Conservation (phyloP, 768 basidiomycete species). For the Tricholoma hemisulphureum region DNA sequence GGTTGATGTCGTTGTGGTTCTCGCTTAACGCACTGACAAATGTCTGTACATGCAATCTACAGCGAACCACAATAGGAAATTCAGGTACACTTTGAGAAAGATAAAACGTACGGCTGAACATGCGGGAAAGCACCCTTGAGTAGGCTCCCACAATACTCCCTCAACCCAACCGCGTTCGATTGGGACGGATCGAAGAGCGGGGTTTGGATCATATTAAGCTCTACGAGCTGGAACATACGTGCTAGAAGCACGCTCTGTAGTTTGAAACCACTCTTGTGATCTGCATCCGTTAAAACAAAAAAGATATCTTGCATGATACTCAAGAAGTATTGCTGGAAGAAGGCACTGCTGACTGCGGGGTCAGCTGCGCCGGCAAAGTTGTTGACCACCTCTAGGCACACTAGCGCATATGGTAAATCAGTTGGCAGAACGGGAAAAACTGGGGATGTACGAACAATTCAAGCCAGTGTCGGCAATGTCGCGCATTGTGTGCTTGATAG, state of each 20-base stretch:
- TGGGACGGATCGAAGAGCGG: slow-evolving; percentile 83
- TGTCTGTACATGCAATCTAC: slow-evolving; percentile 66
- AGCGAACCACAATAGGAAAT: neutral
- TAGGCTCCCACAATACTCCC: slow-evolving; percentile 83
- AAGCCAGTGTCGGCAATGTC: slow-evolving; percentile 93
- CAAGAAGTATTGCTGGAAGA: slow-evolving; percentile 96
- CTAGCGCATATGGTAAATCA: slow-evolving; percentile 36
- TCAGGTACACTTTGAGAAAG: slow-evolving; percentile 4
- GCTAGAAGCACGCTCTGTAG: slow-evolving; percentile 90
- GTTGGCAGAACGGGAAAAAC: neutral
- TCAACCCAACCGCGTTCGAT: slow-evolving; percentile 75
- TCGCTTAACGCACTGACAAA: slow-evolving; percentile 69
- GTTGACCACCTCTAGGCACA: slow-evolving; percentile 91
- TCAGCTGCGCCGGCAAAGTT: slow-evolving; percentile 84
- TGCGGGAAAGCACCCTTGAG: slow-evolving; percentile 91
- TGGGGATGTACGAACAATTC: slow-evolving; percentile 50
- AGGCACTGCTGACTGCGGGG: slow-evolving; percentile 70
- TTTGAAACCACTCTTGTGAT: slow-evolving; percentile 99
- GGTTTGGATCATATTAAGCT: slow-evolving; percentile 72
- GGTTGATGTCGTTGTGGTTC: slow-evolving; percentile 74
- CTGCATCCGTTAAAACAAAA: slow-evolving; percentile 94
- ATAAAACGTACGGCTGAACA: slow-evolving; percentile 67
- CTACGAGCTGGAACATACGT: slow-evolving; percentile 89
- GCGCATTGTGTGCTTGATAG: slow-evolving; percentile 98
- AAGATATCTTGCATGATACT: slow-evolving; percentile 93